phyloP scores from a whole-genome alignment of 1,284 basidiomycete species.

The Ceratobasidium sp. region DNA sequence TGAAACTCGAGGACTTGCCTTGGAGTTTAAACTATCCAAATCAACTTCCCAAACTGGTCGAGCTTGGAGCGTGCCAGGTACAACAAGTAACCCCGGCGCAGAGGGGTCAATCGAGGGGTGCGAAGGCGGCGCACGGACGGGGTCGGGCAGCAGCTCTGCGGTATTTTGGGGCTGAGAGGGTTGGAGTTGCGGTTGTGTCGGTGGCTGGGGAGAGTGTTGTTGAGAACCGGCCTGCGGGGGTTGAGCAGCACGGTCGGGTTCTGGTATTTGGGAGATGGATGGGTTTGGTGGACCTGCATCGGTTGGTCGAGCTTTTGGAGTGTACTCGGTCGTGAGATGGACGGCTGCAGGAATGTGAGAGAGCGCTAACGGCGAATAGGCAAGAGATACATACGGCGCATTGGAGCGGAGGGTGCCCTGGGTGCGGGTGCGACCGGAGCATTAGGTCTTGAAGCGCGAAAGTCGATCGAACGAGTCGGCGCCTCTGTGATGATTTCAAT shows the following conservation, averaged over 20 bases:
- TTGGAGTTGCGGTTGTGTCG: conserved; percentile 40
- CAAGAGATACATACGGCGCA: conserved; percentile 39
- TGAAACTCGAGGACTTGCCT: not conserved
- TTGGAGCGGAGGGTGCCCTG: conserved; percentile 40
- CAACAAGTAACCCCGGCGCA: conserved; percentile 71
- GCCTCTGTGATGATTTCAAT: conserved; percentile 83
- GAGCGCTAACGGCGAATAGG: conserved; percentile 36
- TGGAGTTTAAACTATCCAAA: conserved; percentile 52
- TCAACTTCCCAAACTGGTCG: conserved; percentile 91
- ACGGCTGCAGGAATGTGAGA: conserved; percentile 48
- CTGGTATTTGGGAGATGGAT: conserved; percentile 44
- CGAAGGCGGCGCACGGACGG: conserved; percentile 65
- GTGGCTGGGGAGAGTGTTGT: conserved; percentile 45
- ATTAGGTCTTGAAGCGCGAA: conserved; percentile 57
- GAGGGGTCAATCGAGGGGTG: conserved; percentile 77
- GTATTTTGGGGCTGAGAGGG: conserved; percentile 38
- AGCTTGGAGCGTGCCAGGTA: conserved; percentile 45
- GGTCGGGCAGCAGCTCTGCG: conserved; percentile 41
- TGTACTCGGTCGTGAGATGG: conserved; percentile 85
- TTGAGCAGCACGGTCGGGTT: conserved; percentile 40
- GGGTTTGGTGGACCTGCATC: conserved; percentile 45
- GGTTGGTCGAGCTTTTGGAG: conserved; percentile 70
- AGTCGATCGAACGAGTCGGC: conserved; percentile 69
- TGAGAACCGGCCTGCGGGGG: conserved; percentile 43
- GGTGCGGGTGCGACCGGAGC: not conserved